Conservation (phyloP, 2,329 filamentous ascomycete species). For the Dryadomyces sulphureus region DNA sequence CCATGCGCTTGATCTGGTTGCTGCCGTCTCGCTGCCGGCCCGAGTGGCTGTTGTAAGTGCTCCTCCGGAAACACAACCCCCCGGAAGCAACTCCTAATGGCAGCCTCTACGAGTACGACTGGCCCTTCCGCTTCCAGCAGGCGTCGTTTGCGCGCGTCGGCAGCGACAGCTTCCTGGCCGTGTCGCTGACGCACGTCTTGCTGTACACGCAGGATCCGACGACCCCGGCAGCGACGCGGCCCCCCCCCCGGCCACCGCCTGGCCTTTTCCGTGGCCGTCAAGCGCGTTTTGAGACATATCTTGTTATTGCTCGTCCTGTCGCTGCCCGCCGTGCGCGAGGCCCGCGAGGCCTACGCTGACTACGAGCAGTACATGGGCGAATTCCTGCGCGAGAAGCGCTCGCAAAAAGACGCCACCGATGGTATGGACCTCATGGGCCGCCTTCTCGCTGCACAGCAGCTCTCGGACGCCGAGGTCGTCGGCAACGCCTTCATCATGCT, state of each 20-base stretch:
- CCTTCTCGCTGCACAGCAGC: constrained; percentile 26
- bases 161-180: constrained; percentile 51
- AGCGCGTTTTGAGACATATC: constrained; percentile 46
- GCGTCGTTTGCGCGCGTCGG: constrained; percentile 42
- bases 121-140: constrained; percentile 40
- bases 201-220: constrained; percentile 48
- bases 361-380: constrained; percentile 57
- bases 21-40: constrained; percentile 42
- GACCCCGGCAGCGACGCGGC: constrained; percentile 27
- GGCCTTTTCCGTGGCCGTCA: constrained; percentile 51
- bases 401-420: constrained; percentile 27
- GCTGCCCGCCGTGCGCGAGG: constrained; percentile 32
- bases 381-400: constrained; percentile 46
- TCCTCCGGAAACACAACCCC: too few species aligned
- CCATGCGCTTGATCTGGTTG: constrained; percentile 37
- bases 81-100: neutral
- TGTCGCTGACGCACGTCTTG: constrained; percentile 37
- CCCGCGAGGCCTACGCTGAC: constrained; percentile 42
- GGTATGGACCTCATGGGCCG: constrained; percentile 36
- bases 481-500: constrained; percentile 57
- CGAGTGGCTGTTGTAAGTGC: constrained; percentile 44
- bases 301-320: constrained; percentile 47
- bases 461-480: constrained; percentile 51
- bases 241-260: constrained; percentile 40
- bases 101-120: constrained; percentile 44